Conservation (phyloP, 2,329 filamentous ascomycete species). For the Nigrograna mackinnonii region DNA sequence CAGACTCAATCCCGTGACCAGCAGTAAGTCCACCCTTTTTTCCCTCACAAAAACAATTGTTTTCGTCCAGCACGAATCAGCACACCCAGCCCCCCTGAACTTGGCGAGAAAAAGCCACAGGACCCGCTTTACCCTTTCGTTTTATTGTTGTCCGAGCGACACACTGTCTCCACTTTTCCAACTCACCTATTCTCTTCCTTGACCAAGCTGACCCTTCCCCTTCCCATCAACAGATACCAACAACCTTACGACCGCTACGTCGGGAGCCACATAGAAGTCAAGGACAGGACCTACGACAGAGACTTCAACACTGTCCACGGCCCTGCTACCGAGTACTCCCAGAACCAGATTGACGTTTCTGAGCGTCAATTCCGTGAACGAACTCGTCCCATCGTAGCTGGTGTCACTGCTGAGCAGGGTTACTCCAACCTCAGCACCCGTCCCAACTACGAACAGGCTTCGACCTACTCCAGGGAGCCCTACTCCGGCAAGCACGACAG, state of each 20-base stretch:
- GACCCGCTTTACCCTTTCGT: slow-evolving; percentile 33
- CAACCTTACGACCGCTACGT: slow-evolving; percentile 61
- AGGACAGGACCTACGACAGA: slow-evolving; percentile 54
- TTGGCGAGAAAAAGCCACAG: slow-evolving; percentile 36
- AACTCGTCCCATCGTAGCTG: slow-evolving; percentile 56
- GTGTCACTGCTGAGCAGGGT: slow-evolving; percentile 48
- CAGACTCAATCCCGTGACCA: slow-evolving; percentile 34
- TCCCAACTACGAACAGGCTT: slow-evolving; percentile 43
- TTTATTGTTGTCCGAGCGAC: slow-evolving; percentile 46
- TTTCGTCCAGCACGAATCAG: slow-evolving; percentile 35
- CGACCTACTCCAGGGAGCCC: slow-evolving; percentile 40
- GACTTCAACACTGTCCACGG: slow-evolving; percentile 52
- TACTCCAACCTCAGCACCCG: slow-evolving; percentile 38
- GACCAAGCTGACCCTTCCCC: slow-evolving; percentile 40
- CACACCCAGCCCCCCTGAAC: slow-evolving; percentile 35
- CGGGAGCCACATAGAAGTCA: slow-evolving; percentile 69
- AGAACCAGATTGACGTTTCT: slow-evolving; percentile 59
- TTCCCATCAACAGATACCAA: slow-evolving; percentile 55
- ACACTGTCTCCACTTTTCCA: slow-evolving; percentile 41
- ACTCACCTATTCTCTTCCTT: slow-evolving; percentile 39
- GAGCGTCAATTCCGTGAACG: slow-evolving; percentile 70
- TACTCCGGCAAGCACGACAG: slow-evolving; percentile 46
- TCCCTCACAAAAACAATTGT: slow-evolving; percentile 12
- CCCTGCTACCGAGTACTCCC: slow-evolving; percentile 57
- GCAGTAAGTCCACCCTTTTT: slow-evolving; percentile 18